Base-by-base conservation (phyloP, 169 alveolate species). In the Condylostoma magnum region DNA sequence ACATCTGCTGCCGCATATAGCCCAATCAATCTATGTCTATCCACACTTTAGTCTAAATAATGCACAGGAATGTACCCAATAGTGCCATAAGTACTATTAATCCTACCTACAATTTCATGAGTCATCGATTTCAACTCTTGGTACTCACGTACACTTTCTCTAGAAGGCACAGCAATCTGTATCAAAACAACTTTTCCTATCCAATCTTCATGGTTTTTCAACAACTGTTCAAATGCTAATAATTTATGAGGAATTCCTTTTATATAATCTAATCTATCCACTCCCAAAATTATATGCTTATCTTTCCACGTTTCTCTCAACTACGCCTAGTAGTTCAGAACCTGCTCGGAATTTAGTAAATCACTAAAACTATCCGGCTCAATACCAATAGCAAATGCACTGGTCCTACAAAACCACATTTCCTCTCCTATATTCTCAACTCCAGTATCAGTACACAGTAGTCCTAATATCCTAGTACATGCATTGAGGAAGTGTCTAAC, bases 161-260 rank as follows among this genome's bases (percentile, higher is more conserved):
- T 15, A 41, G 48, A n/a, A n/a, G n/a, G n/a, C n/a, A n/a, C n/a
- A n/a, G n/a, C n/a, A n/a, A n/a, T n/a, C n/a, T 41, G 48, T 10
- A 15, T 41, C 48, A 10, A 10, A 10, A 15, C 48, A 41, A 47
- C 60, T 46, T 47, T 28, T 8, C 52, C 28, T n/a, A 25, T 43
- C 84, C 74, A 69, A 18, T 63, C 82, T 0, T 78, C 78, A 46
- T 77, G 71, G 31, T 46, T 41, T 20, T 71, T 76, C 66, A 82
- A 57, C 43, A 76, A 76, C 34, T 70, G 20, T 51, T 75, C 83
- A 63, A 76, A 77, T 31, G 81, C 86, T 53, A 43, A 57, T 48
- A 77, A 76, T 51, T 82, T 82, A 55, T 76, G 85, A 27, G 85
- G 89, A n/a, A 77, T 73, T 25, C 86, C 86, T 67, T 82, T 82